phyloP scores from a whole-genome alignment of 2,329 filamentous ascomycete genomes.

The Hypoxylon sp. region DNA sequence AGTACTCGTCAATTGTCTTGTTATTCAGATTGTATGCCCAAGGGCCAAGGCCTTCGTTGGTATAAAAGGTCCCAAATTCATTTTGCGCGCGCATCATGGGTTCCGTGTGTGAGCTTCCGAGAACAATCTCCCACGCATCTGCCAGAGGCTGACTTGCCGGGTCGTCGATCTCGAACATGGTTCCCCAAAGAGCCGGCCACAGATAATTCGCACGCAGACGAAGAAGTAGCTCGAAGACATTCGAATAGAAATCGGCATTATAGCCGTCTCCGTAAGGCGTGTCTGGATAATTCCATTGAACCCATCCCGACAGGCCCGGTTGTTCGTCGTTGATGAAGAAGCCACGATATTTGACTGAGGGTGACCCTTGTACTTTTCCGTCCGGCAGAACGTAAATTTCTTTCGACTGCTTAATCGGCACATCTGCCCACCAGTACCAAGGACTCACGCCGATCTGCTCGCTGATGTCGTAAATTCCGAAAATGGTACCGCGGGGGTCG shows the following conservation, averaged over 20 bases:
- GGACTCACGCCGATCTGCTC: conserved; percentile 80
- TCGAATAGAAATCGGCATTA: conserved; percentile 73
- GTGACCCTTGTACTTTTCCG: conserved; percentile 68
- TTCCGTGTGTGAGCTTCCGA: conserved; percentile 79
- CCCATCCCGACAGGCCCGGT: conserved; percentile 75
- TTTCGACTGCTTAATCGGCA: conserved; percentile 62
- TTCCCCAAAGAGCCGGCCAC: conserved; percentile 78
- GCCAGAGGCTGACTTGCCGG: conserved; percentile 74
- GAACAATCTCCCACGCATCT: conserved; percentile 79
- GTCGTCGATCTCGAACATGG: conserved; percentile 80
- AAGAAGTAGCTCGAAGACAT: conserved; percentile 77
- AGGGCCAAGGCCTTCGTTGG: conserved; percentile 59
- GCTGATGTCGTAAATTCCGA: conserved; percentile 76
- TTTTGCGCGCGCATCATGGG: conserved; percentile 74
- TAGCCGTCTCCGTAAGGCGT: conserved; percentile 61
- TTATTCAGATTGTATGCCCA: conserved; percentile 81
- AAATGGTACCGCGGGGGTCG: conserved; percentile 70
- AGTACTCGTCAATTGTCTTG: conserved; percentile 74
- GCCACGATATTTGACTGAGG: conserved; percentile 74
- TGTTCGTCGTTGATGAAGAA: conserved; percentile 79
- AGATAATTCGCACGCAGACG: conserved; percentile 78
- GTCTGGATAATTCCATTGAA: conserved; percentile 58
- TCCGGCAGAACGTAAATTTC: conserved; percentile 67
- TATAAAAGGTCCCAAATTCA: conserved; percentile 64
- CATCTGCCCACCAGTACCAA: conserved; percentile 77